Conservation (phyloP, 768 basidiomycete genomes). For the Heimioporus sp. region DNA sequence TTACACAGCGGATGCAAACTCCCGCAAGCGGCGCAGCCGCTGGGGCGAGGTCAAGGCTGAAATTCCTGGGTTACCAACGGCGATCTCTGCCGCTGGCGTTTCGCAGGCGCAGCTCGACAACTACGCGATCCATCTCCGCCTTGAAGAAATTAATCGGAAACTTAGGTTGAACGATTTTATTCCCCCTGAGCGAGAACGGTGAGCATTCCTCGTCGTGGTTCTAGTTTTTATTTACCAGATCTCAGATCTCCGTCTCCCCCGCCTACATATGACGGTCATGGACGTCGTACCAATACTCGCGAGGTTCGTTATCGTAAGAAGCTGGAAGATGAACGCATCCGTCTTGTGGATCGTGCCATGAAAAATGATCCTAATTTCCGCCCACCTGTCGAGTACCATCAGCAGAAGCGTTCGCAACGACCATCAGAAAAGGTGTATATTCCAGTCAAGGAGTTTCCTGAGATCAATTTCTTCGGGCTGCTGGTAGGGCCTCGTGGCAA, state of each 20-base stretch:
- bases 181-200: conserved; percentile 94
- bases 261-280: conserved; percentile 95
- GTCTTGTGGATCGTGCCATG: conserved; percentile 93
- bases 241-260: conserved; percentile 91
- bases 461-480: conserved; percentile 99
- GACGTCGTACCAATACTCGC: conserved; percentile 96
- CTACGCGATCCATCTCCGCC: conserved; percentile 92
- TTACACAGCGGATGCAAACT: conserved; percentile 71
- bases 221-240: conserved; percentile 12
- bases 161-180: conserved; percentile 91
- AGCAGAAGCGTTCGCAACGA: conserved; percentile 89
- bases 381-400: conserved; percentile 94
- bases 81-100: conserved; percentile 90
- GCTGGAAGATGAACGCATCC: conserved; percentile 87
- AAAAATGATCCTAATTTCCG: conserved; percentile 98
- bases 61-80: conserved; percentile 90
- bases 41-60: conserved; percentile 96
- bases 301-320: conserved; percentile 98
- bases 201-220: neutral
- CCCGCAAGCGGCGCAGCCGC: conserved; percentile 93
- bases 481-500: conserved; percentile 98
- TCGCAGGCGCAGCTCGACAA: conserved; percentile 96
- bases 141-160: conserved; percentile 98
- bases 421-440: conserved; percentile 99
- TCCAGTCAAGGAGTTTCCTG: conserved; percentile 98